Base-by-base conservation (phyloP, 257 asterid species). In the Schizonepeta tenuifolia region DNA sequence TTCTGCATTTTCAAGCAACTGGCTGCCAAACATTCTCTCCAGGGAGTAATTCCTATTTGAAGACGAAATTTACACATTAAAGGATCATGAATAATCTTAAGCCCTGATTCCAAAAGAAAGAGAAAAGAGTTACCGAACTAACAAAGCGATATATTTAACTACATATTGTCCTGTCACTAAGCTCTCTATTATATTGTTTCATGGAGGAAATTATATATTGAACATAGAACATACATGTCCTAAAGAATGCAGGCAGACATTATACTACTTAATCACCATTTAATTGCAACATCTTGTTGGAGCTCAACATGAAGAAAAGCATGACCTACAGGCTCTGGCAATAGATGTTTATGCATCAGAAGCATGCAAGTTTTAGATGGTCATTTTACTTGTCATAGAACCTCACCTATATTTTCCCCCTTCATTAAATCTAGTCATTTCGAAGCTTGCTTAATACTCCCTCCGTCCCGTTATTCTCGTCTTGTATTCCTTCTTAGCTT, bases 1-100 rank as follows among this genome's bases (percentile, higher is more conserved):
- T 67, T 82, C 85, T 73, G 98, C 96, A 81, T 83, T 90, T 86
- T 89, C 93, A 53, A 88, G 82, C 83, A 94, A 80, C 69, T 88
- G 96, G 60, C 72, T 85, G 50, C 96, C 74, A 76, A 91, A 91
- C 89, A 91, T 85, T 81, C 88, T 83, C 79, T 89, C 97, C 61
- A 86, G 78, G 67, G 84, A 85, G 76, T 88, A 91, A 28, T 77
- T 77, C 88, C 98, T 94, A 84, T 40, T 62, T 2, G 24, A 56
- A 40, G 72, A 81, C 62, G 36, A 63, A 70, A 31, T 20, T 63
- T 43, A 43, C 47, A n/a, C 41, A 31, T 18, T 53, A 46, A 56
- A 51, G 46, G 17, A 75, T 69, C 64, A 59, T 13, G 40, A 69
- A 56, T 70, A 20, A 64, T 22, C 58, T 17, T 21, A 77, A 33